phyloP scores from a whole-genome alignment of 305 asterid genomes.

The Petunia hybrid region DNA sequence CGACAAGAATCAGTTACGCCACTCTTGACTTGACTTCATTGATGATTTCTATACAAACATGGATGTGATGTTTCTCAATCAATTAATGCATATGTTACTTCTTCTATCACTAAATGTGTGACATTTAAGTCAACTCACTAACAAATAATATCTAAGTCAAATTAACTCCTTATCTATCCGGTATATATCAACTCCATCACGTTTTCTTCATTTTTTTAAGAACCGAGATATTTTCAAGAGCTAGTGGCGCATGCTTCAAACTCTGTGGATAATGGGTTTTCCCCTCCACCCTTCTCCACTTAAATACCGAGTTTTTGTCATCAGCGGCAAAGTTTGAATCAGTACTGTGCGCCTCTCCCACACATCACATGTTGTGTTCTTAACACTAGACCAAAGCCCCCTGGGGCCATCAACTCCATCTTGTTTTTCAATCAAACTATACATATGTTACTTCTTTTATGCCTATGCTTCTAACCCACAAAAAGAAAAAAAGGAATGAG shows the following conservation, averaged over 20 bases:
- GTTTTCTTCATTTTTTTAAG: too few relatives aligned
- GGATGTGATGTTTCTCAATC: neutral
- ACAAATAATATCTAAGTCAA: neutral
- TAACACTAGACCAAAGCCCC: too few relatives aligned
- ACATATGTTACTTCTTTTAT: too few relatives aligned
- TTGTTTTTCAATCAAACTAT: too few relatives aligned
- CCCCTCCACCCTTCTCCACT: too few relatives aligned
- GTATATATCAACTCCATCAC: slow-evolving; percentile 8
- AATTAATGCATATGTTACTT: neutral
- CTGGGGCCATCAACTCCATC: neutral
- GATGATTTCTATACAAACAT: neutral
- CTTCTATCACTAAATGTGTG: neutral
- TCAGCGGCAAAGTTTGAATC: too few relatives aligned
- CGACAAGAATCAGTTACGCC: neutral
- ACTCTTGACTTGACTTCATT: neutral
- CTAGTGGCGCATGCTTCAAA: too few relatives aligned
- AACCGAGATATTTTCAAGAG: too few relatives aligned
- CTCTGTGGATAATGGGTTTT: too few relatives aligned
- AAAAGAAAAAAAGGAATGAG: neutral
- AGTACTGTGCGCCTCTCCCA: too few relatives aligned
- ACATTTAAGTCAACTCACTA: neutral
- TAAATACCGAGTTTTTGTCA: too few relatives aligned
- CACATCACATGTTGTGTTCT: too few relatives aligned
- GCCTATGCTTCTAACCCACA: neutral
- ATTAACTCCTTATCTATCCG: neutral